These are phyloP conservation scores for Discostella stelligeroides DNA, from an alignment of 108 stramenopile species.

Conservation along the genomic window DNA sequence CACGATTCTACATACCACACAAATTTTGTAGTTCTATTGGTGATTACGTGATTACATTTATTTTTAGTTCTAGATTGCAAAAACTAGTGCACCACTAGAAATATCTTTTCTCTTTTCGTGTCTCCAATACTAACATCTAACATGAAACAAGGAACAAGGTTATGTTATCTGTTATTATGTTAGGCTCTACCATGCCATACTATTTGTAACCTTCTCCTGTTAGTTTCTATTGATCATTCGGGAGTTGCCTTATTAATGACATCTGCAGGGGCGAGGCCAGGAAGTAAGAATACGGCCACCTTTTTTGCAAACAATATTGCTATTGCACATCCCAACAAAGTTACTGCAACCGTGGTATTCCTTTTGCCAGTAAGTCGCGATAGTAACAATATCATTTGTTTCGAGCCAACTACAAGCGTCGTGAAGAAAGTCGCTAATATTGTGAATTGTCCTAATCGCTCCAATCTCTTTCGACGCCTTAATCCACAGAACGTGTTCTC, in stretches of 20 bases:
- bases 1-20: no score
- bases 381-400: constrained; percentile 16
- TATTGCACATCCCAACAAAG: constrained; percentile 19
- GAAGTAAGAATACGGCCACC: constrained; percentile 37
- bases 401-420: constrained; percentile 7
- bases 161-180: no score
- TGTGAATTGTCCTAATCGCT: constrained; percentile 60
- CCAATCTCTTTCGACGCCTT: constrained; percentile 58
- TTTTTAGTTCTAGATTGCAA: no score
- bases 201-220: no score
- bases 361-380: constrained; percentile 46
- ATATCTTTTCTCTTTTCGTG: no score
- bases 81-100: no score
- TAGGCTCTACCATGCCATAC: no score
- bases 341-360: constrained; percentile 36
- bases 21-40: no score
- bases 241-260: constrained; percentile 52
- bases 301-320: constrained; percentile 34
- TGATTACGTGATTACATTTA: no score
- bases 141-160: no score
- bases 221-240: no score
- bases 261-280: constrained; percentile 62
- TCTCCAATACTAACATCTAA: no score
- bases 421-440: constrained; percentile 28
- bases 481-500: constrained; percentile 60